Evolutionary conservation across 441 rosid species (phyloP).

Genomic region (Rhodomyrtus psidioides): DNA sequence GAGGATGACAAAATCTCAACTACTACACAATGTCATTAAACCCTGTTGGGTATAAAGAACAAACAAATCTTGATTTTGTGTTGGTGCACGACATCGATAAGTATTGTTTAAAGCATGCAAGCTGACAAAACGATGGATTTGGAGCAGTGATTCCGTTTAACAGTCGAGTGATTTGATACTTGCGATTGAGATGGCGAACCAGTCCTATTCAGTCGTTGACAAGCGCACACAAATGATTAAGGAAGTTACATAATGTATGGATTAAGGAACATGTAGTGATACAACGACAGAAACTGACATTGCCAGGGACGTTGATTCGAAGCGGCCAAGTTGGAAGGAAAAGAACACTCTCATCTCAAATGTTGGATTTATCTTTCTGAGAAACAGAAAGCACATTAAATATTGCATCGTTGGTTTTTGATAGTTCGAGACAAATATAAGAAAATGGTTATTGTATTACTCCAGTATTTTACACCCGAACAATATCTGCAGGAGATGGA

Average conservation of each 20-base stretch:
- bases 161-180: background rate
- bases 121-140: background rate
- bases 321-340: background rate
- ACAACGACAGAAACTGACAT: background rate
- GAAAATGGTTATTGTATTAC: background rate
- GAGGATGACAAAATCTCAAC: background rate
- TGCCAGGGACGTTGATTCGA: background rate
- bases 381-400: background rate
- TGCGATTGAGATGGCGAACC: background rate
- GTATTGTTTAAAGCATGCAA: background rate
- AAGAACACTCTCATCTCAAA: background rate
- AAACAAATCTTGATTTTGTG: background rate
- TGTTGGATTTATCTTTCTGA: background rate
- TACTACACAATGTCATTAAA: background rate
- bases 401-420: background rate
- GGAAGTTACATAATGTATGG: background rate
- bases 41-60: background rate
- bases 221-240: background rate
- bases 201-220: background rate
- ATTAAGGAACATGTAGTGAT: background rate
- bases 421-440: background rate
- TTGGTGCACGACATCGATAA: background rate
- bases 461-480: background rate
- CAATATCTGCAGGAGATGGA: background rate
- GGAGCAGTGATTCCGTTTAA: background rate